Evolutionary conservation across 129 eudicot species (phyloP).

Genomic region (Lactuca saligna): DNA sequence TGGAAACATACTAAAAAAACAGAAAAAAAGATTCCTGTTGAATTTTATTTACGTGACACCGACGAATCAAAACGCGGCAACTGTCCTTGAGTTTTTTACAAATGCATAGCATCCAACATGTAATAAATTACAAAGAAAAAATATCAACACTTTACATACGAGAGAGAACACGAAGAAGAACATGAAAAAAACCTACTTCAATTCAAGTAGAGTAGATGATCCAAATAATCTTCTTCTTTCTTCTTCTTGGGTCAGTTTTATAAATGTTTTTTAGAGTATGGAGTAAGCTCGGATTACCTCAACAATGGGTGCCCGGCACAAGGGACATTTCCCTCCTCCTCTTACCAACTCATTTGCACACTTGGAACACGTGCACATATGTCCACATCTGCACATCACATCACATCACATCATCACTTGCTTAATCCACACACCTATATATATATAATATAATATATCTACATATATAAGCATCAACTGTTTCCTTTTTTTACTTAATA

Average conservation of each 20-base stretch:
- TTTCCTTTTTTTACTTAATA: no score
- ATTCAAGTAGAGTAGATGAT: slow-evolving; percentile 24
- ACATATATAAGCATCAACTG: no score
- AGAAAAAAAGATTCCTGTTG: slow-evolving; percentile 5
- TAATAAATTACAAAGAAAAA: slow-evolving; percentile 41
- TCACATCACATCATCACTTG: neutral
- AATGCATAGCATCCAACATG: slow-evolving; percentile 36
- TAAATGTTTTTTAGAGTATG: slow-evolving; percentile 58
- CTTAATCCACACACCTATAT: neutral
- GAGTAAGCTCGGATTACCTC: slow-evolving; percentile 98
- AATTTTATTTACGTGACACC: slow-evolving; percentile 30
- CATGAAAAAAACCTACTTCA: slow-evolving; percentile 20
- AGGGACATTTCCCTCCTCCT: slow-evolving; percentile 96
- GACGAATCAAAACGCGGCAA: slow-evolving; percentile 16
- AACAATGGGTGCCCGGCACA: slow-evolving; percentile 98
- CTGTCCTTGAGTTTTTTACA: slow-evolving; percentile 38
- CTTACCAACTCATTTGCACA: slow-evolving; percentile 96
- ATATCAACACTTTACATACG: slow-evolving; percentile 35
- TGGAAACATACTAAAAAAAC: no score
- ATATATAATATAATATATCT: no score
- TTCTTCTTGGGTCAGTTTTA: slow-evolving; percentile 16
- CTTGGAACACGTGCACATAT: slow-evolving; percentile 95
- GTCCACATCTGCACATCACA: slow-evolving; percentile 70
- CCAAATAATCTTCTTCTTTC: slow-evolving; percentile 12
- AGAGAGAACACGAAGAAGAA: slow-evolving; percentile 15